These are phyloP conservation scores for Melanomma pulvis-pyrius DNA, from an alignment of 495 filamentous ascomycete species.

Conservation along the genomic window DNA sequence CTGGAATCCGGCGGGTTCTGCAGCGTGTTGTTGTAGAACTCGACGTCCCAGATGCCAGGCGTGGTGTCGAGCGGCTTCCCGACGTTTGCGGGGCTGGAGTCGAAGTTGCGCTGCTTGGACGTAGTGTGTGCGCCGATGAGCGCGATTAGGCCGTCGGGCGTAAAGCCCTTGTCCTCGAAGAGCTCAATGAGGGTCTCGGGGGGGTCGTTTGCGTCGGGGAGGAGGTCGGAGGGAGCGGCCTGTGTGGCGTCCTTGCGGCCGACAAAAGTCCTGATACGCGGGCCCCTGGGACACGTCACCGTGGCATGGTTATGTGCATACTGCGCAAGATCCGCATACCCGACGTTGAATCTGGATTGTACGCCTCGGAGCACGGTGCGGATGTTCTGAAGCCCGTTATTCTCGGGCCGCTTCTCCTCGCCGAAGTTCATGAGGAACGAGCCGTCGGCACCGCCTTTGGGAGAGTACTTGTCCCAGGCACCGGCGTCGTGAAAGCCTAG, in stretches of 20 bases:
- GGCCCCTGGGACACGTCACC: constrained; percentile 31
- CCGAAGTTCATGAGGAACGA: constrained; percentile 33
- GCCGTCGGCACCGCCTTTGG: constrained; percentile 37
- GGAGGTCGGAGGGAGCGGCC: constrained; percentile 40
- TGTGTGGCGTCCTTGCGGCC: constrained; percentile 45
- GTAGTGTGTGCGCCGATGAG: constrained; percentile 56
- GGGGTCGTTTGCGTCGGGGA: constrained; percentile 42
- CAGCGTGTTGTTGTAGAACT: constrained; percentile 52
- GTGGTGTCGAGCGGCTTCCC: constrained; percentile 49
- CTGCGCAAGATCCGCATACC: constrained; percentile 41
- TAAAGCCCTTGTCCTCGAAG: constrained; percentile 55
- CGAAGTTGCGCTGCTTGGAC: constrained; percentile 51
- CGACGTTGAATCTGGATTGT: constrained; percentile 31
- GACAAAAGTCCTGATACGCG: constrained; percentile 41
- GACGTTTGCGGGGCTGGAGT: constrained; percentile 31
- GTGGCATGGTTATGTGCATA: constrained; percentile 37
- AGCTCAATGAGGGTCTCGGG: constrained; percentile 47
- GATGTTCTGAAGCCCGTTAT: constrained; percentile 36
- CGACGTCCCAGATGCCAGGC: constrained; percentile 50
- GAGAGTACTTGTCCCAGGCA: constrained; percentile 30
- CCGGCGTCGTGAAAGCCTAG: constrained; percentile 43
- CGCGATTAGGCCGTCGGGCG: constrained; percentile 50
- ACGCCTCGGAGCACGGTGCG: constrained; percentile 8
- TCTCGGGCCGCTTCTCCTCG: constrained; percentile 35
- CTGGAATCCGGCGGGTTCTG: constrained; percentile 35